A percentile compares a stretch with the other conserved stretches of the same genome.
Evolutionary conservation across 129 eudicot genomes (phyloP).

Genomic region (Pulicaria dysenterica): DNA sequence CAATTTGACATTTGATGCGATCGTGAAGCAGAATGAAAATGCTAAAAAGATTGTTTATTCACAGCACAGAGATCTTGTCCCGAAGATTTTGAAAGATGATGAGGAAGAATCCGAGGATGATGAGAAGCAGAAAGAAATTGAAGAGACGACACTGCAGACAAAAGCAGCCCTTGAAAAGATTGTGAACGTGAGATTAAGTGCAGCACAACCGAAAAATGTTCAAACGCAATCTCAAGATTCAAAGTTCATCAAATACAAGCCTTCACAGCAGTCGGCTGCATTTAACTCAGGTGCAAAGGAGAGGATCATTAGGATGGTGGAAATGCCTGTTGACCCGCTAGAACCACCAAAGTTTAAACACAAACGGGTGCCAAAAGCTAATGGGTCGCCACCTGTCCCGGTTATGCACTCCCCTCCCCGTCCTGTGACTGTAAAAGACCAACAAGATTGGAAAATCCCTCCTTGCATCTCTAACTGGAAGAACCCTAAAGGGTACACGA

Average conservation of each 20-base stretch:
- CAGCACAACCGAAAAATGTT: slow-evolving; percentile 92
- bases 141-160: slow-evolving; percentile 66
- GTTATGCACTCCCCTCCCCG: slow-evolving; percentile 97
- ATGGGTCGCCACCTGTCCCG: slow-evolving; percentile 93
- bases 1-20: slow-evolving; percentile 75
- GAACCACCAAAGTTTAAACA: slow-evolving; percentile 97
- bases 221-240: slow-evolving; percentile 64
- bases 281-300: slow-evolving; percentile 90
- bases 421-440: slow-evolving; percentile 91
- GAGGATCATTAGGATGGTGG: slow-evolving; percentile 85
- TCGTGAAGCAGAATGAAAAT: slow-evolving; percentile 84
- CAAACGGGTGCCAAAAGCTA: slow-evolving; percentile 88
- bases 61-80: slow-evolving; percentile 71
- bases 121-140: slow-evolving; percentile 76
- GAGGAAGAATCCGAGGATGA: slow-evolving; percentile 55
- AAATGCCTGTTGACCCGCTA: slow-evolving; percentile 90
- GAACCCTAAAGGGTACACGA: slow-evolving; percentile 89
- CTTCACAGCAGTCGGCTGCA: slow-evolving; percentile 85
- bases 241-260: slow-evolving; percentile 74
- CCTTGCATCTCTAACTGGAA: slow-evolving; percentile 97
- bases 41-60: slow-evolving; percentile 72
- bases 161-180: slow-evolving; percentile 83
- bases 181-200: slow-evolving; percentile 84
- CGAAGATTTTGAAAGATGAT: slow-evolving; percentile 62
- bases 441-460: slow-evolving; percentile 94